Evolutionary conservation across 2,329 filamentous ascomycete species (phyloP).

Genomic region (Colletotrichum lini): DNA sequence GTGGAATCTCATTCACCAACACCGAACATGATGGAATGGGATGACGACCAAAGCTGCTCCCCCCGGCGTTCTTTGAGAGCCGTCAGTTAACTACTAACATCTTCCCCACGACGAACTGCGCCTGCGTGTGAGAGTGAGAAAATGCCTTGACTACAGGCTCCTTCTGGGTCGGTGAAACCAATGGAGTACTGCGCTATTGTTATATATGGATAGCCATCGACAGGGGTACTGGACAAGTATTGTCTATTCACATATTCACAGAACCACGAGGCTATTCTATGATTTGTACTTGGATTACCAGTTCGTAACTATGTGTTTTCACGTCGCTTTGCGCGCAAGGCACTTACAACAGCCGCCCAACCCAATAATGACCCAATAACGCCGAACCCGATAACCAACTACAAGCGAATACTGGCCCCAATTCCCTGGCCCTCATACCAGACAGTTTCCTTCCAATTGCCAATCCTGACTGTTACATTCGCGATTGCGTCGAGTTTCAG

Average conservation of each 20-base stretch:
- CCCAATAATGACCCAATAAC: slow-evolving; percentile 16
- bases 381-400: slow-evolving; percentile 44
- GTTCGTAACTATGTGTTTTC: background rate
- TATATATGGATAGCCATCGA: too few relatives aligned
- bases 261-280: background rate
- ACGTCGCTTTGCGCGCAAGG: slow-evolving; percentile 5
- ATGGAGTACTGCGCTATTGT: background rate
- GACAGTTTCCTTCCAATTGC: slow-evolving; percentile 80
- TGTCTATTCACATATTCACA: slow-evolving; percentile 3
- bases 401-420: slow-evolving; percentile 73
- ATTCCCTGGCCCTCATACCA: slow-evolving; percentile 80
- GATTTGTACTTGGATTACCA: slow-evolving; percentile 7
- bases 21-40: too few relatives aligned
- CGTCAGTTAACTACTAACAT: too few relatives aligned
- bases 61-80: too few relatives aligned
- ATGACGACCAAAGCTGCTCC: too few relatives aligned
- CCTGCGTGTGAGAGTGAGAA: background rate
- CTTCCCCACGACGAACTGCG: background rate
- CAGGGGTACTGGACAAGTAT: background rate
- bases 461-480: slow-evolving; percentile 80
- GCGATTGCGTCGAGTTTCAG: slow-evolving; percentile 86
- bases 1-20: too few relatives aligned
- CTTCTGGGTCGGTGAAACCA: background rate
- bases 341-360: slow-evolving; percentile 9
- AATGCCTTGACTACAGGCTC: background rate